Base-by-base conservation (phyloP, 2,329 filamentous ascomycete genomes). In the Claviceps digitariae region DNA sequence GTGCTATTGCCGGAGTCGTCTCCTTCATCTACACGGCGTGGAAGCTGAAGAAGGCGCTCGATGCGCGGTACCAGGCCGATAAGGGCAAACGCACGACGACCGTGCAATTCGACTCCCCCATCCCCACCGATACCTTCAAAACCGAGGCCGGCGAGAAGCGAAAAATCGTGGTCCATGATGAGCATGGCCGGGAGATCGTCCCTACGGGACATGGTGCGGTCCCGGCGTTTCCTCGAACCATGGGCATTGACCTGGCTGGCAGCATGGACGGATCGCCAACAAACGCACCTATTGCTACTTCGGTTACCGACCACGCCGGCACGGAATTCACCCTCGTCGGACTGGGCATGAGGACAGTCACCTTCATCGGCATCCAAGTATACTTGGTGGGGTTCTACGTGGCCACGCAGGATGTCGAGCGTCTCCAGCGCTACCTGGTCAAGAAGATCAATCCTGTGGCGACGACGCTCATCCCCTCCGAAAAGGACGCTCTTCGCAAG, bases 301-400 rank as follows among this genome's bases (percentile, higher is more conserved):
- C 69, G 46, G 58, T 70, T 53, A 61, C 59, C 17, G 59, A 72
- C 51, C 67, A 71, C 49, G 64, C 71, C 55, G 76, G 68, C 57
- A 79, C 67, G 62, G 86, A 95, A 62, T 97, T 96, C 67, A 90
- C 89, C 23, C 77, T 97, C 0, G 78, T 97, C 7, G 93, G 93
- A 0, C 72, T 96, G 5, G 93, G 93, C 20, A 84, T 94, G 57
- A 81, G 93, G 53, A 90, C 86, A 1, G 93, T 98, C 34, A 94
- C 87, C 25, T 95, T 97, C 67, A 72, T 97, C 46, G 74, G 81
- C 49, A 89, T 98, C 46, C 84, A 95, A 66, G 93, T 98, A 52
- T 98, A 98, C 71, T 86, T 97, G 20, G 86, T 95, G 0, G 93
- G 91, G 17, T 81, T 94, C 61, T 98, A 98, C 71, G 78, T 97